Base-by-base conservation (phyloP, 2,329 filamentous ascomycete species). In the Talaromyces sp. region DNA sequence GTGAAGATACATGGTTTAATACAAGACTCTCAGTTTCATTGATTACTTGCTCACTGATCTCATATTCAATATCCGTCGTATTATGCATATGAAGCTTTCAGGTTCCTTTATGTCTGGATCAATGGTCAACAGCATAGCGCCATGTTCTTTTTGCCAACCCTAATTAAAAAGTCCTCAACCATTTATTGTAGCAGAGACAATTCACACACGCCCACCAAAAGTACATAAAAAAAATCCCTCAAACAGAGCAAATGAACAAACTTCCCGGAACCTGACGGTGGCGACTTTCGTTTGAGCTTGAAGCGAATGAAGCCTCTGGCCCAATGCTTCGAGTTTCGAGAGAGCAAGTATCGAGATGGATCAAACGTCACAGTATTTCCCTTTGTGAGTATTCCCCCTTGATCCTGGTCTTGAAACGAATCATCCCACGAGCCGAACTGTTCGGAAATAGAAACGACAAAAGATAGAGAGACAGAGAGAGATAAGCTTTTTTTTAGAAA, bases 401-500 rank as follows among this genome's bases (percentile, higher is more conserved):
- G 42, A 23, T 23, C 42, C 14, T 16, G 14, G 16, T 5, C 34
- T 36, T 5, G 34, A 36, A 47, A 44, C 14, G 16, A 44, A 44
- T 44, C 40, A 18, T 18, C 40, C 40, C 40, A 44, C 40, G 16
- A 44, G n/a, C 40, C n/a, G 40, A 44, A 18, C 9, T 4, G 42
- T 10, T 9, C 42, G 34, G 64, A 55, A 62, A 67, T 69, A 67
- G 64, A 66, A 64, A 57, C 23, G 52, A 54, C 14, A 31, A 54
- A 30, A 54, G 8, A 8, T 8, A 54, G 23, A 31, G 7, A 54
- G 51, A 53, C 10, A n/a, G 6, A 27, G 10, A n/a, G 16, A 54
- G 23, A 54, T 16, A n/a, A 23, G 5, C 59, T 60, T 57, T 65
- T 62, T 2, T 44, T 18, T 75, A 77, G 65, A 75, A 75, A 61